A percentile compares a stretch with the other conserved stretches of the same genome.
These are phyloP conservation scores for Bothriochloa decipiens DNA, from an alignment of 176 grass and related monocot species.

Conservation along the genomic window DNA sequence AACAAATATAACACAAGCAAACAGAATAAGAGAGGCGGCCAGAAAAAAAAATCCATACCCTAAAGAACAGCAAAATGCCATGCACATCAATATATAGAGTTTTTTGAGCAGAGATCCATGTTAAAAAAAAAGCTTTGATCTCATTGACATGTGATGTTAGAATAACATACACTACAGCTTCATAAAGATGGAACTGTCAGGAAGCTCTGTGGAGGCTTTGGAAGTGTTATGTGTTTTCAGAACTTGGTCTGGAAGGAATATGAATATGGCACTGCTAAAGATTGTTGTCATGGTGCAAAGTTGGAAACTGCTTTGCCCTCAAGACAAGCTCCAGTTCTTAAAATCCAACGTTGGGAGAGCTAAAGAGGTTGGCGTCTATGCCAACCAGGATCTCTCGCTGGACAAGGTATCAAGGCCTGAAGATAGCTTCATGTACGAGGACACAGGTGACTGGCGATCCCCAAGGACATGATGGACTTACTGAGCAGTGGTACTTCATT, in stretches of 20 bases:
- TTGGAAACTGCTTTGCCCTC: neutral
- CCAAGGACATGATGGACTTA: neutral
- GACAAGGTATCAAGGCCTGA: neutral
- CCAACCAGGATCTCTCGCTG: neutral
- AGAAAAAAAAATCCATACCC: slow-evolving; percentile 13
- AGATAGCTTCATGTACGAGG: neutral
- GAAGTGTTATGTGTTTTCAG: neutral
- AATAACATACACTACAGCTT: neutral
- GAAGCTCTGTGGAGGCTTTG: neutral
- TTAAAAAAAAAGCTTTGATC: neutral
- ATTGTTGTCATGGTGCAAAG: neutral
- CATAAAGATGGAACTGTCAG: no score
- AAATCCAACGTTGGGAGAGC: neutral
- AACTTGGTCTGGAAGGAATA: neutral
- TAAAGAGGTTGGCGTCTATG: neutral
- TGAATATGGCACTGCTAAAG: neutral
- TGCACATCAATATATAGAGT: neutral
- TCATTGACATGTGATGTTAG: neutral
- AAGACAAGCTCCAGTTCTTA: neutral
- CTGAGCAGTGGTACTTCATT: neutral
- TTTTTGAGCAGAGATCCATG: neutral
- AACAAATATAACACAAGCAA: slow-evolving; percentile 13
- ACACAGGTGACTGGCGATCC: neutral
- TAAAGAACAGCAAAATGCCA: neutral
- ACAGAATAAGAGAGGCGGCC: slow-evolving; percentile 10